Base-by-base conservation (phyloP, 164 flowering plant species). In the Buxus sempervirens region DNA sequence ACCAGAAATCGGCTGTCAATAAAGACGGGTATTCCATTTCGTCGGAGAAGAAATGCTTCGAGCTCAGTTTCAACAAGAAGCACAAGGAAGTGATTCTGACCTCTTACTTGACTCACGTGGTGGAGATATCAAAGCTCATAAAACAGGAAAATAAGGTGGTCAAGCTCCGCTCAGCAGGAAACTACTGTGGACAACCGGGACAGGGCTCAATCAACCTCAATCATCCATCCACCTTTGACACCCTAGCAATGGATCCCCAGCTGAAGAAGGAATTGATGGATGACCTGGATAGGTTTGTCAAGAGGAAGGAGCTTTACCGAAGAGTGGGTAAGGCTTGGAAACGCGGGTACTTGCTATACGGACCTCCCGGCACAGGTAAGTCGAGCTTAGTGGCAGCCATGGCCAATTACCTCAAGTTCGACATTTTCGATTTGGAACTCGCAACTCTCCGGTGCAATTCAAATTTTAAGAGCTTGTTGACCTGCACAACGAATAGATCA, bases 321-420 rank as follows among this genome's bases (percentile, higher is more conserved):
- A 80, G 76, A 58, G 84, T 82, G 0, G 90, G 95, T 21, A 87
- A 76, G 70, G 88, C 89, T 27, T 86, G 91, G 95, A 89, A 86
- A 70, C 76, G 90, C 0, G 90, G 92, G 73, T 89, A 87, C 25
- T 72, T 89, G 77, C 69, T 89, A 32, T 79, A 81, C 60, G 95
- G 90, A 6, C 95, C 91, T 15, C 90, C 92, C 5, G 89, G 96
- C 0, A 89, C 89, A 0, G 93, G 91, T 21, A 88, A 90, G 61
- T 86, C 93, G 32, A 90, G 90, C 64, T 76, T 88, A 81, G 79
- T 90, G 4, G 96, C 90, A 9, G 88, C 91, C 48, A 84, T 90
- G 82, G 90, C 93, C 25, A 90, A 90, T 69, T 80, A 85, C 49
- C 80, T 90, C 8, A 83, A 78, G 63, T 88, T 80, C 45, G 84